Percentiles rank a stretch among this genome's conserved stretches.
Evolutionary conservation across 805 yeast species (phyloP).

Genomic region (Ogataea philodendri): DNA sequence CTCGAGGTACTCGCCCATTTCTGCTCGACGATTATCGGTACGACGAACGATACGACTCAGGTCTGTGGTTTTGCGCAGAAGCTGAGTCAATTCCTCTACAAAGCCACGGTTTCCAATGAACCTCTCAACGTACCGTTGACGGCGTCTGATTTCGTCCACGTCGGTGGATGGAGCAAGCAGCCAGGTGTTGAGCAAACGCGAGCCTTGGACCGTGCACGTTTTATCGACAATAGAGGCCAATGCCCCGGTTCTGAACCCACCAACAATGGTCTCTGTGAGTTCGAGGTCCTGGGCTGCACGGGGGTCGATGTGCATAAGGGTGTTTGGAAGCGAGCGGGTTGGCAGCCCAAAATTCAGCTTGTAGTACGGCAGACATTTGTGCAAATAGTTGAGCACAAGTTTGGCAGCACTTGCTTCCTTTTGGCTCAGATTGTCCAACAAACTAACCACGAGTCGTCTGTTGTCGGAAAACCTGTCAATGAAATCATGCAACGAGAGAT

Average conservation of each 20-base stretch:
- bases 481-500: conserved; percentile 39
- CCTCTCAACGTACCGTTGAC: conserved; percentile 53
- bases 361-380: conserved; percentile 69
- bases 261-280: conserved; percentile 56
- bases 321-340: conserved; percentile 46
- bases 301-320: conserved; percentile 74
- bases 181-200: conserved; percentile 80
- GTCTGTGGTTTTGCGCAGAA: conserved; percentile 51
- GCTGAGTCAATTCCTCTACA: conserved; percentile 33
- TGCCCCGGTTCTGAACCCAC: conserved; percentile 62
- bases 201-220: conserved; percentile 79
- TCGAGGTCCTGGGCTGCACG: conserved; percentile 77
- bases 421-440: conserved; percentile 36
- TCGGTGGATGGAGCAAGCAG: conserved; percentile 73
- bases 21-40: conserved; percentile 41
- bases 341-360: conserved; percentile 68
- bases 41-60: conserved; percentile 59
- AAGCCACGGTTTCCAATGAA: conserved; percentile 36
- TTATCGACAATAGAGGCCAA: conserved; percentile 64
- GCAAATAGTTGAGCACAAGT: conserved; percentile 63
- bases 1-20: conserved; percentile 30
- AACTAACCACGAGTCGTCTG: conserved; percentile 22
- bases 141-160: conserved; percentile 46
- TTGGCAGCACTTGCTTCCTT: conserved; percentile 62
- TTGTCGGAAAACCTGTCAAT: conserved; percentile 41